phyloP scores from a whole-genome alignment of 805 yeast genomes.

The Ogataea dorogensis region DNA sequence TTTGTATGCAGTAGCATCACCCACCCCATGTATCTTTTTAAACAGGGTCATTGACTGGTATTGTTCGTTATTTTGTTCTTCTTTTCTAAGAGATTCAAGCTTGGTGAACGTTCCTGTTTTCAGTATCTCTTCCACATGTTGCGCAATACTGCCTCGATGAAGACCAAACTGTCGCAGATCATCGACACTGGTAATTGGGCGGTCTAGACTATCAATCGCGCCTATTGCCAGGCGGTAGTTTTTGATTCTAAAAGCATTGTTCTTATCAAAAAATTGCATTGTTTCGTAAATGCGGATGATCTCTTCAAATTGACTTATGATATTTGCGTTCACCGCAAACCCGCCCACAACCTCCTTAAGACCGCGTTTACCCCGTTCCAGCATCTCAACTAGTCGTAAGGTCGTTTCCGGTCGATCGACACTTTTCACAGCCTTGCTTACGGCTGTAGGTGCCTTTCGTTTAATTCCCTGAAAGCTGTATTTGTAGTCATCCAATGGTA shows the following conservation, averaged over 20 bases:
- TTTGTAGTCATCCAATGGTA: constrained; percentile 12
- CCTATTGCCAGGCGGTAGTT: constrained; percentile 44
- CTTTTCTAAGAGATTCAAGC: constrained; percentile 14
- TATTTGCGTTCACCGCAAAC: constrained; percentile 26
- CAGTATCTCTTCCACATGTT: constrained; percentile 46
- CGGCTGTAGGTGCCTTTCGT: not conserved
- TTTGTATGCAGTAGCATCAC: constrained; percentile 38
- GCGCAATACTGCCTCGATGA: constrained; percentile 41
- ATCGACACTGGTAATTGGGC: constrained; percentile 33
- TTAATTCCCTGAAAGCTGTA: constrained; percentile 2
- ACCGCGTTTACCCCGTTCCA: constrained; percentile 5
- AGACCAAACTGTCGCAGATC: constrained; percentile 42
- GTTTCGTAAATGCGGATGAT: constrained; percentile 31
- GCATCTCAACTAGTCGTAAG: constrained; percentile 8
- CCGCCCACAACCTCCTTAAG: constrained; percentile 1
- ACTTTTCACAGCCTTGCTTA: not conserved
- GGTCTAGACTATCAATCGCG: constrained; percentile 29
- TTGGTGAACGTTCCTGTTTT: constrained; percentile 35
- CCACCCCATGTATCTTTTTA: constrained; percentile 49
- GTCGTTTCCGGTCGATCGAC: not conserved
- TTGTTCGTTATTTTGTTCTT: constrained; percentile 22
- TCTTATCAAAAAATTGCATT: constrained; percentile 19
- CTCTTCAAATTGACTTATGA: constrained; percentile 33
- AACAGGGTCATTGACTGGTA: constrained; percentile 33
- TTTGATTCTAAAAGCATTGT: constrained; percentile 18